Conservation (phyloP, 257 asterid genomes). For the Cordia subcordata region DNA sequence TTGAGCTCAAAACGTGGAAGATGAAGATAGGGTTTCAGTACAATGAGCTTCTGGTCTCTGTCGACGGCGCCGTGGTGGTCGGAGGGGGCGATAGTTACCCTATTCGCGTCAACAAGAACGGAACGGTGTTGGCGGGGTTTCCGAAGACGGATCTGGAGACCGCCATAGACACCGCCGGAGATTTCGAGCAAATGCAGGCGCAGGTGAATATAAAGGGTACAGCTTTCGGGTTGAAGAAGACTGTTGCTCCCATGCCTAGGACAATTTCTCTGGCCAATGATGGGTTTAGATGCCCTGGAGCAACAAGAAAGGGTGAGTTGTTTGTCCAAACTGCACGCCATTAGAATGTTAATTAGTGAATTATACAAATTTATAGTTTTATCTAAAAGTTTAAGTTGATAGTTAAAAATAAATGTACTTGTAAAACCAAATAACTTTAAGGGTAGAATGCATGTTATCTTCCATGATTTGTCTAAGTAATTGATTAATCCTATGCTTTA, state of each 20-base stretch:
- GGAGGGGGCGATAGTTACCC: conserved; percentile 62
- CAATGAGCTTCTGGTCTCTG: conserved; percentile 66
- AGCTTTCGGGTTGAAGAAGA: conserved; percentile 47
- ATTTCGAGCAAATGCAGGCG: conserved; percentile 56
- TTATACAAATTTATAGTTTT: no score
- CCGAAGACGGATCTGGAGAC: conserved; percentile 76
- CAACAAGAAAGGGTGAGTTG: conserved; percentile 35
- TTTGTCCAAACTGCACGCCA: background rate
- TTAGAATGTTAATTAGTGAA: background rate
- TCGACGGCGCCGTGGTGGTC: conserved; percentile 61
- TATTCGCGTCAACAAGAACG: conserved; percentile 49
- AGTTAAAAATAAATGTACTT: no score
- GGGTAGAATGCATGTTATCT: no score
- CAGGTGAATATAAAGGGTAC: conserved; percentile 63
- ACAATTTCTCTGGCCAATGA: conserved; percentile 56
- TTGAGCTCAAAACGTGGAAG: conserved; percentile 75
- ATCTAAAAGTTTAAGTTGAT: no score
- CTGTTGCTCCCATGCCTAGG: conserved; percentile 70
- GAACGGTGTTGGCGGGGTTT: conserved; percentile 59
- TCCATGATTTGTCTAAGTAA: no score
- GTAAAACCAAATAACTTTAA: no score
- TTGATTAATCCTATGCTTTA: no score
- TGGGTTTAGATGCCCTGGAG: conserved; percentile 73
- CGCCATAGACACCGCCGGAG: conserved; percentile 87
- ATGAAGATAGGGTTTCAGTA: conserved; percentile 57